Evolutionary conservation across 2,329 filamentous ascomycete genomes (phyloP), one percentile per base, ranked within the genome.

Genomic region (Sordariomycetes sp.): DNA sequence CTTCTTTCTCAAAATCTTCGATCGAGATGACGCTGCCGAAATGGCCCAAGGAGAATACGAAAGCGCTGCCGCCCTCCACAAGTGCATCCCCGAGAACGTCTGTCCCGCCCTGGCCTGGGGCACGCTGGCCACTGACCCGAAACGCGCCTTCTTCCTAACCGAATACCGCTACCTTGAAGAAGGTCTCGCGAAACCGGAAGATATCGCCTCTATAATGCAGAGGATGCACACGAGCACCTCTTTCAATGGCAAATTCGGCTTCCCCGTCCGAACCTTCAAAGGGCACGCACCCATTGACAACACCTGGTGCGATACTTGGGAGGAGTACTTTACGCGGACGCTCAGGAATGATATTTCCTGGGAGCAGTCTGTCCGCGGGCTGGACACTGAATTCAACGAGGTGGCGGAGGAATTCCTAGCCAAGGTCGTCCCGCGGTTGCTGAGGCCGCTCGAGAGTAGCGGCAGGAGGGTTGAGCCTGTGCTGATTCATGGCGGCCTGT

Each of bases 341-440:
- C 58, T 71, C 53, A 61, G 60, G 11, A 48, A 61, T 10, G 64
- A 65, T 48, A 62, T 71, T 2, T 52, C 66, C 10, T 57, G 66
- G 20, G 67, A 70, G n/a, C 53, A 62, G 4, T 53, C 61, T 34
- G 58, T 60, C 1, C 64, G 66, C 18, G 67, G 67, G n/a, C 53
- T 63, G 1, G 60, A 66, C 52, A 56, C 61, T 7, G 64, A 67
- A 64, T 40, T 72, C 12, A 65, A 72, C 51, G 59, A 60, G 1
- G 61, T 72, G 0, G 59, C 60, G 1, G 55, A 61, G 16, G 59
- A 58, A 1, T 57, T 74, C 20, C 69, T 75, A 8, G 65, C 69
- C n/a, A 72, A 65, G 51, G 74, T 78, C 1, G 72, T 78, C 25
- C 74, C 76, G 0, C 64, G 74, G 24, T 65, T 78, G 0, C 64